A percentile compares a stretch with the other conserved stretches of the same genome.
Evolutionary conservation across 331 rosid genomes (phyloP).

Genomic region (Ulmus americana): DNA sequence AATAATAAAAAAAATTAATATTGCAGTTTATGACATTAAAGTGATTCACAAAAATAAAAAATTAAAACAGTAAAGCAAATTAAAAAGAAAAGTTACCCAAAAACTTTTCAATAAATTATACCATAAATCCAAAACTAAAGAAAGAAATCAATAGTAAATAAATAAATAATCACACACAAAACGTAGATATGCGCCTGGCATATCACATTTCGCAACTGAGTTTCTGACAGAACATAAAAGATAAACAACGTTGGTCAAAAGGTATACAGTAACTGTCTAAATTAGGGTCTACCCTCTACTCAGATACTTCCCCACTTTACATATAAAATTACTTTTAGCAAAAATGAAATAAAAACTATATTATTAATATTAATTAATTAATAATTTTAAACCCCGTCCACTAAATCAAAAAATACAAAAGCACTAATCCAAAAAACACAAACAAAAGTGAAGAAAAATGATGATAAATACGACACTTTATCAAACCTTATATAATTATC

Average conservation of each 20-base stretch:
- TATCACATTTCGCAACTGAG: not conserved
- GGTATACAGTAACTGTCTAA: constrained; percentile 14
- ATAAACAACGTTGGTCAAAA: constrained; percentile 26
- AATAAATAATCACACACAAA: no score
- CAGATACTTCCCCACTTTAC: constrained; percentile 8
- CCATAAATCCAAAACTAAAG: no score
- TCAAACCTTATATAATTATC: constrained; percentile 6
- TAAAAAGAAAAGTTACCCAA: no score
- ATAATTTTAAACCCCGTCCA: constrained; percentile 5
- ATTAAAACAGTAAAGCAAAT: no score
- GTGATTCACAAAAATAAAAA: no score
- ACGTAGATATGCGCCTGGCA: not conserved
- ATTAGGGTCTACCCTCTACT: constrained; percentile 4
- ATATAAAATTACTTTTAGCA: not conserved
- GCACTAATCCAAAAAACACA: not conserved
- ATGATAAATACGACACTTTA: constrained; percentile 16
- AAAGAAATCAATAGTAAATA: no score
- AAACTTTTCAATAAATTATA: no score
- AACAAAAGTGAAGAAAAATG: constrained; percentile 5
- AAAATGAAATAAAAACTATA: not conserved
- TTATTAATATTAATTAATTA: not conserved
- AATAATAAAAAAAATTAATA: no score
- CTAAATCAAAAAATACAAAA: constrained; percentile 1
- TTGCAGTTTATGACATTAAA: no score
- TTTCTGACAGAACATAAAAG: constrained; percentile 1